phyloP scores from a whole-genome alignment of 139 green algal species.

The Chlorella sp. region DNA sequence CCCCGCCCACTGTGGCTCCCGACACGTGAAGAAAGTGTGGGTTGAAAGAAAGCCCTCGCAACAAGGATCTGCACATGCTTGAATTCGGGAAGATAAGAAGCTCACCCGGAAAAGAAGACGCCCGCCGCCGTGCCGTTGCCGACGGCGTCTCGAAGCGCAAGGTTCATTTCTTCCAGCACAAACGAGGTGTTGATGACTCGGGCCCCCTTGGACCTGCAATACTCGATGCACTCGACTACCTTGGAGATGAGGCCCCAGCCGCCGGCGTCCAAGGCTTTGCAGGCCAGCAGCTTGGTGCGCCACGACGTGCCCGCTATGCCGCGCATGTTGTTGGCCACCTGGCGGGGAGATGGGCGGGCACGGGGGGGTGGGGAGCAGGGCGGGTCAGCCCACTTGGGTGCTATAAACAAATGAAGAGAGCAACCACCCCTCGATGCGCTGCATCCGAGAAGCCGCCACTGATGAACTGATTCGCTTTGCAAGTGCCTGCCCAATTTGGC shows the following conservation, averaged over 20 bases:
- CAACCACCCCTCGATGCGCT: too few relatives aligned
- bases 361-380: too few relatives aligned
- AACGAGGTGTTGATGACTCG: constrained; percentile 35
- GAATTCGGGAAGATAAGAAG: too few relatives aligned
- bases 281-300: constrained; percentile 30
- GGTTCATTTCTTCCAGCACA: neutral
- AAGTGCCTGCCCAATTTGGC: too few relatives aligned
- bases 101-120: constrained; percentile 16
- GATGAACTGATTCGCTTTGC: too few relatives aligned
- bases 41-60: too few relatives aligned
- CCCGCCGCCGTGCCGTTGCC: constrained; percentile 17
- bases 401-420: too few relatives aligned
- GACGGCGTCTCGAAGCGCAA: constrained; percentile 22
- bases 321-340: constrained; percentile 33
- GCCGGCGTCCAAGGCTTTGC: constrained; percentile 37
- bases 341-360: neutral
- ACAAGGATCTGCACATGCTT: too few relatives aligned
- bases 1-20: too few relatives aligned
- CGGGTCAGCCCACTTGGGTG: too few relatives aligned
- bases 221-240: constrained; percentile 18
- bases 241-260: constrained; percentile 27
- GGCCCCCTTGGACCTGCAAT: constrained; percentile 8
- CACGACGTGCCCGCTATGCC: constrained; percentile 31
- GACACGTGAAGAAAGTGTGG: too few relatives aligned
- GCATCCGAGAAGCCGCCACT: too few relatives aligned